Conservation (phyloP, 805 yeast species). For the Ogataea henricii region DNA sequence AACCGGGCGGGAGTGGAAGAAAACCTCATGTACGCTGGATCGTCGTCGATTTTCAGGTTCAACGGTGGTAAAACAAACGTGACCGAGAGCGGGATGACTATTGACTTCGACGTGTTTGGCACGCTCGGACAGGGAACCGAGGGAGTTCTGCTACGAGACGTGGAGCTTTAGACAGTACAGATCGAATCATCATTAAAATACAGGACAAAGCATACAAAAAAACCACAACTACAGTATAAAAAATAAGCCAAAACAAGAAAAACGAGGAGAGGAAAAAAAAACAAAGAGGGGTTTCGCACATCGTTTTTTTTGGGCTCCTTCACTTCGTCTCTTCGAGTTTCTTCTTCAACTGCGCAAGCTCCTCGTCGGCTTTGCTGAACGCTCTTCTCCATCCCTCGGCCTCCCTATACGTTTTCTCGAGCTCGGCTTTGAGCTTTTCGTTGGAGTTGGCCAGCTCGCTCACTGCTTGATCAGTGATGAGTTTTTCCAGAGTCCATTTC, state of each 20-base stretch:
- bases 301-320: too few species aligned
- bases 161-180: constrained; percentile 38
- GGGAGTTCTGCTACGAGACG: constrained; percentile 63
- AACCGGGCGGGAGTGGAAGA: constrained; percentile 82
- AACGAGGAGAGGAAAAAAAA: neutral
- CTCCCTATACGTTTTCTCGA: constrained; percentile 90
- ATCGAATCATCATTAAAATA: constrained; percentile 1
- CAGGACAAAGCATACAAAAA: constrained; percentile 7
- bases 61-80: constrained; percentile 38
- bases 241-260: neutral
- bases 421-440: constrained; percentile 83
- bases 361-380: constrained; percentile 26
- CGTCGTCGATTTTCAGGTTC: constrained; percentile 58
- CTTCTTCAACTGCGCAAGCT: constrained; percentile 17
- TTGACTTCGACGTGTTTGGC: constrained; percentile 56
- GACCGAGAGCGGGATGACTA: constrained; percentile 25
- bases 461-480: constrained; percentile 88
- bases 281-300: neutral
- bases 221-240: constrained; percentile 1
- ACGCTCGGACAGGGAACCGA: constrained; percentile 64
- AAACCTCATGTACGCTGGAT: constrained; percentile 66
- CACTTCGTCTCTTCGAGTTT: constrained; percentile 14
- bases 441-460: constrained; percentile 82
- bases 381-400: constrained; percentile 77
- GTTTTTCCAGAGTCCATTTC: constrained; percentile 93